These are phyloP conservation scores for Rhizophagus sp. DNA, from an alignment of 192 early-diverging fungal species.

Conservation along the genomic window DNA sequence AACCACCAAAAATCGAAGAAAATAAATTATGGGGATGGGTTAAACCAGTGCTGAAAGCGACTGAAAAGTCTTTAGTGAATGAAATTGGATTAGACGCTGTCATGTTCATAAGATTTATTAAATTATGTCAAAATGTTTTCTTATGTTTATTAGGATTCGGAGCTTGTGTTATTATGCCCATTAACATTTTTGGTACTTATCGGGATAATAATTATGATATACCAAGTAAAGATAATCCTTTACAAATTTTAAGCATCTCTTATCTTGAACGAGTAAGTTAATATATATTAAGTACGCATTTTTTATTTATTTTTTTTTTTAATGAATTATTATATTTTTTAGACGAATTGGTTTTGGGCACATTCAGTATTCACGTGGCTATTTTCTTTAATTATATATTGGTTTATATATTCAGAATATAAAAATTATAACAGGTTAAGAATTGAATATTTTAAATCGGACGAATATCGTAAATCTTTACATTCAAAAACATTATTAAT, in stretches of 20 bases:
- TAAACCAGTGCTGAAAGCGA: constrained; percentile 52
- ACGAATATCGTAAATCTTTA: constrained; percentile 59
- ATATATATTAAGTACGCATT: background rate
- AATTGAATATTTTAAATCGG: constrained; percentile 60
- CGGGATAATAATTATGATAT: constrained; percentile 30
- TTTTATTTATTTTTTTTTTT: no score
- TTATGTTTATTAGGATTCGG: constrained; percentile 58
- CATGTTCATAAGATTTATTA: constrained; percentile 67
- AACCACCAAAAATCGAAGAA: constrained; percentile 63
- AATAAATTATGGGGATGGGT: constrained; percentile 67
- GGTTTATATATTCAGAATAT: constrained; percentile 56
- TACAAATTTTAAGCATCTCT: background rate
- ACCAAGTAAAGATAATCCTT: constrained; percentile 30
- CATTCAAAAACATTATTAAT: constrained; percentile 71
- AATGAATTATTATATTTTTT: constrained; percentile 16
- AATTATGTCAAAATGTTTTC: constrained; percentile 59
- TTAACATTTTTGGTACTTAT: constrained; percentile 58
- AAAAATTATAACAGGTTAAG: constrained; percentile 49
- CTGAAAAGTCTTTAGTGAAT: constrained; percentile 60
- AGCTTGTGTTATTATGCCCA: constrained; percentile 53
- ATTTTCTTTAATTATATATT: constrained; percentile 57
- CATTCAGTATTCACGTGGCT: constrained; percentile 61
- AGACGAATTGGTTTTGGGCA: constrained; percentile 58
- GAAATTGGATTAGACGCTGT: constrained; percentile 71
- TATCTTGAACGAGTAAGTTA: background rate